Evolutionary conservation across 257 asterid species (phyloP), one percentile per base, ranked within the genome.

Genomic region (Nicotiana knightiana): DNA sequence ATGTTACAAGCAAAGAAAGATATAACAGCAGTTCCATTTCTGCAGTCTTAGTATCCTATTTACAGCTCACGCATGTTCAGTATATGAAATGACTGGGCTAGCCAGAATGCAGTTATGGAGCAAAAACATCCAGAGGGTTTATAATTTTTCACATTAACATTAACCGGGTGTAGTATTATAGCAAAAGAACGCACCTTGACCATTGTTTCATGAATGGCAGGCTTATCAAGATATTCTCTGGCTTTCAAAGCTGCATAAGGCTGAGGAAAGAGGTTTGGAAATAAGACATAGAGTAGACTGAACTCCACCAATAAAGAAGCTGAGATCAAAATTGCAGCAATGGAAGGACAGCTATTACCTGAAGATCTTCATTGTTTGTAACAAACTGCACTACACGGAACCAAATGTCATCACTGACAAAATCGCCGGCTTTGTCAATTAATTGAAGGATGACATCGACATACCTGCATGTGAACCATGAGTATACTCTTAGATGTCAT

Each of bases 341-440:
- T 58, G 76, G 59, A 51, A 37, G 70, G 61, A 37, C 51, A 82
- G 62, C 80, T 85, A 77, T 71, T 82, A 95, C 98, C 97, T 95
- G 98, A 81, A 95, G 90, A 87, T 95, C 98, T 90, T 93, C 98
- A 12, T 95, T 95, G 89, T 95, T 95, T 55, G 98, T 95, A 71
- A 95, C 98, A 66, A 95, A 95, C 88, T 95, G 98, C 89, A 95
- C 98, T 51, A 95, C 98, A 66, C 98, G 98, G 83, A 95, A 95
- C 98, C 98, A 95, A 77, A 95, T 95, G 88, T 95, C 98, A 89
- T 95, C 98, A 88, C 97, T 93, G 87, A 95, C 98, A 66, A 95
- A 95, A 85, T 95, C 98, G 82, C 98, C 98, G 5, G 98, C 98
- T 91, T 95, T 95, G 91, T 95, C 98, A 88, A 95, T 95, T 90